These are phyloP conservation scores for Ceratocystis destructans DNA, from an alignment of 2,329 filamentous ascomycete genomes.

Conservation along the genomic window DNA sequence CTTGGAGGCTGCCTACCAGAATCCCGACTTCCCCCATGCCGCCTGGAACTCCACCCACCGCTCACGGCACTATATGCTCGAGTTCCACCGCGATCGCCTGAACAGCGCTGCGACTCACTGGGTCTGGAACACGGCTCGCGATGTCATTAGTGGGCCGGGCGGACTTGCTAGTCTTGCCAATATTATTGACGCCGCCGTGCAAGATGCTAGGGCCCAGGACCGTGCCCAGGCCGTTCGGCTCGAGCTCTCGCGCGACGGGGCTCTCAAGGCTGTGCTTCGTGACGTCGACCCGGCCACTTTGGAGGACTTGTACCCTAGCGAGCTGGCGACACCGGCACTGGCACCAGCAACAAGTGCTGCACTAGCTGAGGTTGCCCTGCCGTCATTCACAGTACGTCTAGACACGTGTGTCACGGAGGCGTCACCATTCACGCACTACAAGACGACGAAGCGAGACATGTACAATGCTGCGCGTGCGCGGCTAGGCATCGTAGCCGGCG, in stretches of 20 bases:
- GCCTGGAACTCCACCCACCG: slow-evolving; percentile 39
- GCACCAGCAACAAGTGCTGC: slow-evolving; percentile 27
- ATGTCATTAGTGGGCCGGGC: slow-evolving; percentile 31
- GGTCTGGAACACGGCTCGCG: slow-evolving; percentile 37
- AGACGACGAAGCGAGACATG: slow-evolving; percentile 60
- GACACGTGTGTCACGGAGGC: slow-evolving; percentile 31
- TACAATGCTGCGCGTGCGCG: slow-evolving; percentile 59
- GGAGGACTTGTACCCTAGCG: slow-evolving; percentile 31
- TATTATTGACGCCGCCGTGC: slow-evolving; percentile 25
- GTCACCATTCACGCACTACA: slow-evolving; percentile 65
- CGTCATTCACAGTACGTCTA: slow-evolving; percentile 32
- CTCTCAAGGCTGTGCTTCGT: slow-evolving; percentile 32
- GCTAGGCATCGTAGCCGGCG: slow-evolving; percentile 35
- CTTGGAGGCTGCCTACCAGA: slow-evolving; percentile 34
- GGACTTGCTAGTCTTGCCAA: slow-evolving; percentile 34
- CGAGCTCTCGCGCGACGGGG: slow-evolving; percentile 37
- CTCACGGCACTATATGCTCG: slow-evolving; percentile 65
- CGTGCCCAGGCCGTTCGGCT: slow-evolving; percentile 34
- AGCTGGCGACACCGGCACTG: slow-evolving; percentile 33
- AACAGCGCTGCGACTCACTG: slow-evolving; percentile 48
- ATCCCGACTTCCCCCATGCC: slow-evolving; percentile 28
- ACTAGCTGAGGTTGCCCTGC: slow-evolving; percentile 23
- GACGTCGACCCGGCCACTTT: slow-evolving; percentile 29
- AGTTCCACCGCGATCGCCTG: slow-evolving; percentile 65
- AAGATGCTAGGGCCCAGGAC: background rate